These are phyloP conservation scores for Aureobasidium sp. DNA, from an alignment of 2,329 filamentous ascomycete genomes.

Conservation along the genomic window DNA sequence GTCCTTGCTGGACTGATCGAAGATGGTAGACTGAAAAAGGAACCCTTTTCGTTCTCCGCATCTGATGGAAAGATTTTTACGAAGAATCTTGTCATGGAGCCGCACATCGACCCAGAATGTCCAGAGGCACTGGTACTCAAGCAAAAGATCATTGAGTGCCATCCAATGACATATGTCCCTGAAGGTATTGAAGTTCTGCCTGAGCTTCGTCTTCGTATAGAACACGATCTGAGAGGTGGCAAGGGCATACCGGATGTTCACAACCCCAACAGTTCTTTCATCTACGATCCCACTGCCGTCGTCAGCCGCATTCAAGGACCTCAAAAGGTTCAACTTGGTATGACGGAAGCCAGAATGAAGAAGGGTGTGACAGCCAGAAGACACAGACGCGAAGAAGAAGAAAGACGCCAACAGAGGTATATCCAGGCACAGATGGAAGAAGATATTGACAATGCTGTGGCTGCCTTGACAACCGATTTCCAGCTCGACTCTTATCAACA, in stretches of 20 bases:
- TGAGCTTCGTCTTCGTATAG: constrained; percentile 19
- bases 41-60: constrained; percentile 43
- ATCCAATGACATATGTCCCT: constrained; percentile 38
- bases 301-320: not conserved
- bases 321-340: constrained; percentile 12
- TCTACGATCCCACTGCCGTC: constrained; percentile 19
- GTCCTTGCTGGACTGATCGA: constrained; percentile 43
- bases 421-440: constrained; percentile 13
- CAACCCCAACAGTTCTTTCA: constrained; percentile 12
- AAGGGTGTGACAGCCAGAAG: constrained; percentile 4
- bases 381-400: constrained; percentile 12
- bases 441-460: constrained; percentile 14
- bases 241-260: not conserved
- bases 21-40: constrained; percentile 42
- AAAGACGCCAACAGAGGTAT: constrained; percentile 12
- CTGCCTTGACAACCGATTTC: constrained; percentile 13
- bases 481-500: constrained; percentile 19
- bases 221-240: not conserved
- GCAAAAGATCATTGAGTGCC: constrained; percentile 39
- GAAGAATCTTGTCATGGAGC: constrained; percentile 42
- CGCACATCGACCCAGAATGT: constrained; percentile 37
- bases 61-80: constrained; percentile 39
- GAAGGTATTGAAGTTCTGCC: constrained; percentile 32
- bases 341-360: constrained; percentile 14
- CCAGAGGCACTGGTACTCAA: constrained; percentile 41